Conservation (phyloP, 495 filamentous ascomycete genomes). For the Penicillium verhagenii region DNA sequence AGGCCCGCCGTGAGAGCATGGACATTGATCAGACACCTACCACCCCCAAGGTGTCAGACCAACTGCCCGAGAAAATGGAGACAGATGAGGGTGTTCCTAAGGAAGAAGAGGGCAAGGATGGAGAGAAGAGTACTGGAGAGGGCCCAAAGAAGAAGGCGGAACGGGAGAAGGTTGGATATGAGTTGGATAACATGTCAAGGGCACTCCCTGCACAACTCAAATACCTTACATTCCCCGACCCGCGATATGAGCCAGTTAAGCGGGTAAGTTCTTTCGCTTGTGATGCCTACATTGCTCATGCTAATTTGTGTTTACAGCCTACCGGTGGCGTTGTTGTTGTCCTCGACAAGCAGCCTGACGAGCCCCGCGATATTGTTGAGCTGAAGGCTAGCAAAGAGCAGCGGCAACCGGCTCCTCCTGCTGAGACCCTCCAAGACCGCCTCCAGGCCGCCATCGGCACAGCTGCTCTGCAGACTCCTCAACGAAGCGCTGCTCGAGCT, state of each 20-base stretch:
- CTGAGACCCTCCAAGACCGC: conserved; percentile 46
- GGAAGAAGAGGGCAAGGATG: conserved; percentile 62
- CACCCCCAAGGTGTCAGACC: conserved; percentile 69
- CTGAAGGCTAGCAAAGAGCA: conserved; percentile 80
- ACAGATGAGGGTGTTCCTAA: conserved; percentile 68
- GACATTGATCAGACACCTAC: conserved; percentile 78
- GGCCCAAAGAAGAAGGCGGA: conserved; percentile 78
- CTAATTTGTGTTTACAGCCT: conserved; percentile 62
- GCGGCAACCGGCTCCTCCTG: conserved; percentile 56
- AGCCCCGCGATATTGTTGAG: conserved; percentile 76
- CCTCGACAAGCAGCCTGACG: conserved; percentile 76
- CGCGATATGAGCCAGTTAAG: conserved; percentile 92
- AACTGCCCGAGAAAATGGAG: conserved; percentile 81
- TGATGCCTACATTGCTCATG: conserved; percentile 4
- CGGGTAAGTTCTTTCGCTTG: conserved; percentile 58
- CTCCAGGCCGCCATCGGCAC: conserved; percentile 41
- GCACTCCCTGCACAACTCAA: conserved; percentile 92
- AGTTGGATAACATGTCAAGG: conserved; percentile 93
- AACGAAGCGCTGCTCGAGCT: conserved; percentile 36
- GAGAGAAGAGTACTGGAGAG: conserved; percentile 60
- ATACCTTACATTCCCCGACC: conserved; percentile 84
- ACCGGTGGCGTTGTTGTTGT: conserved; percentile 92
- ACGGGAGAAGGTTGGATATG: conserved; percentile 95
- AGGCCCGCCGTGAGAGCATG: conserved; percentile 77
- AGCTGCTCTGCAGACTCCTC: conserved; percentile 38